Percentiles rank a stretch among this genome's conserved stretches.
Conservation (phyloP, 805 yeast species). For the Danielia oregonensis region DNA sequence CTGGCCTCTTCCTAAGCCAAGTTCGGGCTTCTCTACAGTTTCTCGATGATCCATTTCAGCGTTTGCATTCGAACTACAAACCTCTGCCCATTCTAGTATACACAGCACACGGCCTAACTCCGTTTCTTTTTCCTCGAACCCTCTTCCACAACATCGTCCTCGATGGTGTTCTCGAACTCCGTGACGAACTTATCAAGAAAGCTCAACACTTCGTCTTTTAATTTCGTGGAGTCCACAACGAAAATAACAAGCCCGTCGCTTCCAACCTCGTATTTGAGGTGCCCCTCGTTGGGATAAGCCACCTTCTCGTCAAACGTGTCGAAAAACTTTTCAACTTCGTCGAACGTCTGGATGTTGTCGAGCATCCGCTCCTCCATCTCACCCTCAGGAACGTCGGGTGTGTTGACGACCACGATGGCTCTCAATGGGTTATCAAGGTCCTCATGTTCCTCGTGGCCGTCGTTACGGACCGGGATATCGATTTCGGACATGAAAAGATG, state of each 20-base stretch:
- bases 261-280: slow-evolving; percentile 57
- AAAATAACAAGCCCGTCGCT: slow-evolving; percentile 58
- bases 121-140: slow-evolving; percentile 3
- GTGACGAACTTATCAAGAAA: slow-evolving; percentile 40
- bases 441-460: slow-evolving; percentile 12
- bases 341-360: slow-evolving; percentile 43
- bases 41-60: too few species aligned
- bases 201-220: slow-evolving; percentile 35
- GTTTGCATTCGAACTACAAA: too few species aligned
- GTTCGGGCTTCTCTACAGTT: too few species aligned
- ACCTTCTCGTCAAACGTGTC: slow-evolving; percentile 49
- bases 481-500: slow-evolving; percentile 10
- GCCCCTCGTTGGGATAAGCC: slow-evolving; percentile 53
- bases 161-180: slow-evolving; percentile 1
- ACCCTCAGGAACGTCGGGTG: slow-evolving; percentile 31
- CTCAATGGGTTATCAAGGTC: slow-evolving; percentile 48
- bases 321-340: slow-evolving; percentile 48
- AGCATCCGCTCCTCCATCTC: slow-evolving; percentile 49
- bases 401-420: slow-evolving; percentile 40
- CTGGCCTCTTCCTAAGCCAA: too few species aligned
- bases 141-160: slow-evolving; percentile 4
- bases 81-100: too few species aligned
- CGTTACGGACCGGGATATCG: slow-evolving; percentile 8
- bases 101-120: neutral
- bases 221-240: slow-evolving; percentile 41